phyloP scores from a whole-genome alignment of 2,329 filamentous ascomycete genomes.

The Fusarium nodosum region DNA sequence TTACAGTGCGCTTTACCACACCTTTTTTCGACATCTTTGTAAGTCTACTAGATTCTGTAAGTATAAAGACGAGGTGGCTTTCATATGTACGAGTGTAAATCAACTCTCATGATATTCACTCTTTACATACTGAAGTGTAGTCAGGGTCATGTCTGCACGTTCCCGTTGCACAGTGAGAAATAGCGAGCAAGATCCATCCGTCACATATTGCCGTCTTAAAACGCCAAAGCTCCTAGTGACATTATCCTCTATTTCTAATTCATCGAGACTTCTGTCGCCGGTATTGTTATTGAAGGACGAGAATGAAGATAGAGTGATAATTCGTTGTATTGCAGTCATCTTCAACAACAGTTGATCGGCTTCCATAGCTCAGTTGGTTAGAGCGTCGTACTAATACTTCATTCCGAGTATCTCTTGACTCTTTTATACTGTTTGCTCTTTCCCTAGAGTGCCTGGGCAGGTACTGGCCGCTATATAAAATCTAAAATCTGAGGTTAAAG shows the following conservation, averaged over 20 bases:
- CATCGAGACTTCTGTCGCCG: neutral
- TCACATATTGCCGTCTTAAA: neutral
- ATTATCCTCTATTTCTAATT: neutral
- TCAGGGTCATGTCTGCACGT: neutral
- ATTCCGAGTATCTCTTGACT: constrained; percentile 17
- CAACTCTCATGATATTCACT: neutral
- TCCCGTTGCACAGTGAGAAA: neutral
- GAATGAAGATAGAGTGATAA: rapidly evolving
- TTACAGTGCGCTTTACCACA: neutral
- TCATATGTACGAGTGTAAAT: neutral
- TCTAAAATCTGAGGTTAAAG: too few species aligned
- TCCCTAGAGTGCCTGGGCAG: too few species aligned
- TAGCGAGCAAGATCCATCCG: neutral
- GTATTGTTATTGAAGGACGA: neutral
- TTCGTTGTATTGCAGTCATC: rapidly evolving
- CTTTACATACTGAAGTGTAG: neutral
- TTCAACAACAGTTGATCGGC: constrained; percentile 40
- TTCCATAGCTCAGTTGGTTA: constrained; percentile 52
- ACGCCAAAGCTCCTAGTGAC: neutral
- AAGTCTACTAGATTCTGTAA: neutral
- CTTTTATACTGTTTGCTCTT: too few species aligned
- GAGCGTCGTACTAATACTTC: constrained; percentile 51
- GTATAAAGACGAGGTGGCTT: neutral
- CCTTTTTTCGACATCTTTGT: neutral
- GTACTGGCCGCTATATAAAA: too few species aligned